Conservation (phyloP, 345 rosid genomes). For the Eucalyptus dawsonii region DNA sequence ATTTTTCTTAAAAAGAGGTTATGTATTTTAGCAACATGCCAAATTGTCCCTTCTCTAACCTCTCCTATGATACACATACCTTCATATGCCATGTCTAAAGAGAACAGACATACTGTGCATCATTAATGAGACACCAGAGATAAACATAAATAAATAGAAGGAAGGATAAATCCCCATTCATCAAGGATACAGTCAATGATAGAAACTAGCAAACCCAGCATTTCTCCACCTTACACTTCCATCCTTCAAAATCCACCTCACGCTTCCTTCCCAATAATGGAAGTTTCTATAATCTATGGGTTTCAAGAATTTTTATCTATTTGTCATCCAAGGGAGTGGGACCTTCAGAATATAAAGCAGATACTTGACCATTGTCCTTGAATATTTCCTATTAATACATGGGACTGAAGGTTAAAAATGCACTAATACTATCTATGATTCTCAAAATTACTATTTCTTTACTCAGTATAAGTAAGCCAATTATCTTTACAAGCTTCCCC, state of each 20-base stretch:
- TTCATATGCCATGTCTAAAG: not conserved
- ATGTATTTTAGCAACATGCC: not conserved
- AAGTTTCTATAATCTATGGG: not conserved
- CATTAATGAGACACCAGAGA: not conserved
- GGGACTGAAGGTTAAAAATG: not conserved
- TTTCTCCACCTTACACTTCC: not conserved
- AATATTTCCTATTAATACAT: not conserved
- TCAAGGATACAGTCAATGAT: not conserved
- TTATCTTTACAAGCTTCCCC: not conserved
- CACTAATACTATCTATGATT: not conserved
- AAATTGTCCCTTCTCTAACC: not conserved
- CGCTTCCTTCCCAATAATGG: not conserved
- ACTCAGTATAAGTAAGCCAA: not conserved
- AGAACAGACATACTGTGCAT: not conserved
- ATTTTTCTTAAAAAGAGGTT: not conserved
- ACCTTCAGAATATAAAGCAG: not conserved
- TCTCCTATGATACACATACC: not conserved
- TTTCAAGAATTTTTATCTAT: not conserved
- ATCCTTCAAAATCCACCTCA: not conserved
- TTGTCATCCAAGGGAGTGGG: not conserved
- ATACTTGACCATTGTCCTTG: not conserved
- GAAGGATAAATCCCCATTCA: not conserved
- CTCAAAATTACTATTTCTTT: not conserved
- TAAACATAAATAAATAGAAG: not conserved
- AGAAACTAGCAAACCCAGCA: not conserved